Conservation (phyloP, 2,329 filamentous ascomycete genomes). For the Setomelanomma holmii region DNA sequence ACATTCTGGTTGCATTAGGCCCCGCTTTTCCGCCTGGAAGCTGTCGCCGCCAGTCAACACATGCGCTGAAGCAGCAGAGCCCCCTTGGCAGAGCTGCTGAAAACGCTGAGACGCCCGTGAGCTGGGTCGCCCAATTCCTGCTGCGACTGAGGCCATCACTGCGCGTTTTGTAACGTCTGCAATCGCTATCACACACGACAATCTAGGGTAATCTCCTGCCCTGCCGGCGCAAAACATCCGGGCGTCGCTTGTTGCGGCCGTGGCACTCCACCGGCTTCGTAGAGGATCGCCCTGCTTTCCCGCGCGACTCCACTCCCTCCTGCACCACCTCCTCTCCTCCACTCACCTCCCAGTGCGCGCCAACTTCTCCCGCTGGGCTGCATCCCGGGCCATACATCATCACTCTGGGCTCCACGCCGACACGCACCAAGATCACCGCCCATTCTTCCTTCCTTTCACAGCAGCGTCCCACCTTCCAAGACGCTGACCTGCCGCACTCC, state of each 20-base stretch:
- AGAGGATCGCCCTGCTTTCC: conserved; percentile 16
- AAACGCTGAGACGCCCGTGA: conserved; percentile 3
- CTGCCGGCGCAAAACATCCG: not conserved
- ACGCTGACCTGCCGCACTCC: conserved; percentile 21
- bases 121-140: not conserved
- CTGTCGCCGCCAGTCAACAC: conserved; percentile 13
- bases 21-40: conserved; percentile 24
- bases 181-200: not conserved
- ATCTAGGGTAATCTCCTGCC: not conserved
- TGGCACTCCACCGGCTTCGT: not conserved
- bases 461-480: conserved; percentile 11
- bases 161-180: not conserved
- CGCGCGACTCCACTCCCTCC: conserved; percentile 24
- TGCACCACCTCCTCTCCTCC: conserved; percentile 28
- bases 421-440: conserved; percentile 16
- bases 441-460: conserved; percentile 6
- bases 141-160: conserved; percentile 2
- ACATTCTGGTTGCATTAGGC: conserved; percentile 13
- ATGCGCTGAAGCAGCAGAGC: conserved; percentile 12
- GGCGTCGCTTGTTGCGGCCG: not conserved
- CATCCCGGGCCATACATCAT: conserved; percentile 26
- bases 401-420: conserved; percentile 22
- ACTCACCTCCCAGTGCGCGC: conserved; percentile 16
- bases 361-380: conserved; percentile 9
- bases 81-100: conserved; percentile 6